phyloP scores from a whole-genome alignment of 768 basidiomycete species.

The Ramaria sp. region DNA sequence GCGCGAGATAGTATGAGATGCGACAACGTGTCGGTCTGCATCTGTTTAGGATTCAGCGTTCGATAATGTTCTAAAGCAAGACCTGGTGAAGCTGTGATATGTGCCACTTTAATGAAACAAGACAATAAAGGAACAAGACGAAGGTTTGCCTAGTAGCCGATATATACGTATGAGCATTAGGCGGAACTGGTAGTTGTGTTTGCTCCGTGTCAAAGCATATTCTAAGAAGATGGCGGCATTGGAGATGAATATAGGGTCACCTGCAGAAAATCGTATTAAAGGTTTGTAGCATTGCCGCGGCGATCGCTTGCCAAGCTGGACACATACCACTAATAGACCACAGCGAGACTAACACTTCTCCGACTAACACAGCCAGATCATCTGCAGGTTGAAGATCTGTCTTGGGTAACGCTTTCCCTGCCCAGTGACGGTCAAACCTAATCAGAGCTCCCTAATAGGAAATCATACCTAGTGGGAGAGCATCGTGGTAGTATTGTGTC shows the following conservation, averaged over 20 bases:
- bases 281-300: background rate
- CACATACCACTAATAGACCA: conserved; percentile 33
- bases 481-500: conserved; percentile 51
- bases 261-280: conserved; percentile 16
- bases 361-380: conserved; percentile 70
- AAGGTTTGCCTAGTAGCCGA: conserved; percentile 55
- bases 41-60: conserved; percentile 65
- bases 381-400: conserved; percentile 85
- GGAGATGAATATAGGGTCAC: conserved; percentile 47
- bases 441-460: background rate
- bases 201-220: conserved; percentile 59
- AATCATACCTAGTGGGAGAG: conserved; percentile 42
- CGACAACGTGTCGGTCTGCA: conserved; percentile 84
- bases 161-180: conserved; percentile 73
- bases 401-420: conserved; percentile 43
- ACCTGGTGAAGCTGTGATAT: conserved; percentile 50
- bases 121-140: background rate
- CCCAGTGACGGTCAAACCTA: background rate
- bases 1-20: conserved; percentile 72
- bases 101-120: background rate
- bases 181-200: conserved; percentile 69
- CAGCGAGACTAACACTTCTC: conserved; percentile 50
- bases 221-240: conserved; percentile 60
- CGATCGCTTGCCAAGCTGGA: background rate
- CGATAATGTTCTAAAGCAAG: conserved; percentile 73